Evolutionary conservation across 768 basidiomycete species (phyloP), one percentile per base, ranked within the genome.

Genomic region (Tulasnella sp.): DNA sequence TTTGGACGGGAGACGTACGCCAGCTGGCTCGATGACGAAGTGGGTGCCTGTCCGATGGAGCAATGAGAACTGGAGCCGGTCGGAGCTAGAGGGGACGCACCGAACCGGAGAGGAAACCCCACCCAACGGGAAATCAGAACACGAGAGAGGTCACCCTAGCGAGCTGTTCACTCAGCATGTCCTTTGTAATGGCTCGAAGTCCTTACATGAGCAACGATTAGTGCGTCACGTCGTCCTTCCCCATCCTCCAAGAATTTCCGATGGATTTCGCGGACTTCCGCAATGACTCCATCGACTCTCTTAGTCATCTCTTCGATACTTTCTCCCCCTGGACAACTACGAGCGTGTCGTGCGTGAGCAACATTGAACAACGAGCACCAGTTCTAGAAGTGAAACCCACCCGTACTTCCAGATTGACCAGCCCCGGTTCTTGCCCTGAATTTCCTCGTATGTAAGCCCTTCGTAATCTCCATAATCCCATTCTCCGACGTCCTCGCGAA

Each of bases 401-500:
- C 94, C 96, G 83, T 96, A 93, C 58, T 85, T 89, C 95, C 95
- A 97, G 83, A 97, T 96, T n/a, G 85, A 83, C 96, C 96, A 98
- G 46, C 84, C 85, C 4, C 89, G 87, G 76, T 87, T 89, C 79
- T 87, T 89, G 75, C 88, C 88, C 81, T 91, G 87, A 83, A 97
- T 97, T 83, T 97, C 94, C n/a, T 90, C 87, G n/a, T 92, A 88
- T 40, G 89, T 85, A 60, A 96, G 89, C 7, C 96, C 96, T 85
- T 97, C 96, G 84, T 94, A 98, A 11, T 94, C 91, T 14, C 97
- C 94, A 88, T 80, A 81, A 50, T 97, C 94, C 95, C 95, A 97
- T 85, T 97, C 96, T 64, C 91, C 88, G 37, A 88, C 92, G 34
- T 91, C 89, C 82, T 95, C 94, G 0, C 92, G 91, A 46, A 91